These are phyloP conservation scores for Botrytis elliptica DNA, from an alignment of 2,329 filamentous ascomycete species.

Conservation along the genomic window DNA sequence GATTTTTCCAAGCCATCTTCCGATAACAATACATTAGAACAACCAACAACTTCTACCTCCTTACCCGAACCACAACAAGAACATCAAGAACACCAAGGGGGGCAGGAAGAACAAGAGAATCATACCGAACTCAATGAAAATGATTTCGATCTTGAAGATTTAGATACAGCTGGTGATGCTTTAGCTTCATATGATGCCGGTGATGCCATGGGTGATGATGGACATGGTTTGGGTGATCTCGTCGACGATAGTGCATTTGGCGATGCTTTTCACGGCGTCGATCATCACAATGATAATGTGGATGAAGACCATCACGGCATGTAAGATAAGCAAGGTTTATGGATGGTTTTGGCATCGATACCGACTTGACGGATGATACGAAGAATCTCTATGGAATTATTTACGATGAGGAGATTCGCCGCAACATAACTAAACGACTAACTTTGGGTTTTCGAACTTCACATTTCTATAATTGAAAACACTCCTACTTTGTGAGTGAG, in stretches of 20 bases:
- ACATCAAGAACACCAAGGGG: constrained; percentile 1
- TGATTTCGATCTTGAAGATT: constrained; percentile 63
- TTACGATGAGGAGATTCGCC: not conserved
- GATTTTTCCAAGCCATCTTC: constrained; percentile 14
- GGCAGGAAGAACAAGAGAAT: constrained; percentile 32
- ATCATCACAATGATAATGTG: constrained; percentile 30
- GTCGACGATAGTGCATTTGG: constrained; percentile 80
- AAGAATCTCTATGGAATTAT: not conserved
- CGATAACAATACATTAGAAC: constrained; percentile 14
- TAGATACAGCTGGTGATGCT: constrained; percentile 71
- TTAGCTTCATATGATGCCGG: constrained; percentile 62
- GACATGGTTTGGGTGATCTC: constrained; percentile 56
- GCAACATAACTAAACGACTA: not conserved
- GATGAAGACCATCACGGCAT: constrained; percentile 24
- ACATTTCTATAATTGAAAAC: constrained; percentile 5
- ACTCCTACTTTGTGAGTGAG: constrained; percentile 16
- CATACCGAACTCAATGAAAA: constrained; percentile 46
- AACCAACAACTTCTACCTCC: constrained; percentile 1
- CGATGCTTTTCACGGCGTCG: constrained; percentile 72
- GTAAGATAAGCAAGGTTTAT: not conserved
- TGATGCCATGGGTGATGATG: constrained; percentile 47
- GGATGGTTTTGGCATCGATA: not conserved
- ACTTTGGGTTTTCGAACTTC: not conserved
- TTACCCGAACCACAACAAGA: constrained; percentile 18
- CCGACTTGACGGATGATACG: not conserved